These are phyloP conservation scores for Nakazawaea ambrosiae DNA, from an alignment of 805 yeast genomes.

Conservation along the genomic window DNA sequence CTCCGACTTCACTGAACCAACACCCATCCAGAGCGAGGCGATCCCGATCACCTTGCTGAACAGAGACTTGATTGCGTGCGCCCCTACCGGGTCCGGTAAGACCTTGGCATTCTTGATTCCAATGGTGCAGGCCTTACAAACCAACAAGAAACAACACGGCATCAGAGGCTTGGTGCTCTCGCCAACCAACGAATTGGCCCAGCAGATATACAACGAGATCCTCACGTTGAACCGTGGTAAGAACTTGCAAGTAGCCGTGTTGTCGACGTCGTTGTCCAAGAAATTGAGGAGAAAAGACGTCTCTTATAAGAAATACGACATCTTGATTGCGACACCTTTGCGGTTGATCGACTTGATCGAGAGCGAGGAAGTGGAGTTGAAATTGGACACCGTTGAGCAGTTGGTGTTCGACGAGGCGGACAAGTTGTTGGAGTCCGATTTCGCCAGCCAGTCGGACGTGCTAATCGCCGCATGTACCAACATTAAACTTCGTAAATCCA, in stretches of 20 bases:
- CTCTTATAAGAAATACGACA: constrained; percentile 60
- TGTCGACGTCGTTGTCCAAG: constrained; percentile 65
- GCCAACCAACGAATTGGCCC: constrained; percentile 92
- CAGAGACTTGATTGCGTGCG: constrained; percentile 85
- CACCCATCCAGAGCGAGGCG: constrained; percentile 88
- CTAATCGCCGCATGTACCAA: constrained; percentile 56
- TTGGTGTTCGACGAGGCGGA: constrained; percentile 95
- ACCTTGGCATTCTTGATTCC: constrained; percentile 89
- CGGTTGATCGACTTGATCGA: constrained; percentile 76
- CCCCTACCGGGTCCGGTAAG: constrained; percentile 98
- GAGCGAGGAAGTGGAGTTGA: constrained; percentile 40
- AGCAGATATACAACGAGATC: constrained; percentile 72
- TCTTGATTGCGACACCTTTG: constrained; percentile 82
- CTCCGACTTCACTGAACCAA: constrained; percentile 76
- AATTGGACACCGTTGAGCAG: constrained; percentile 60
- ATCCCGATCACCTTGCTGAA: constrained; percentile 66
- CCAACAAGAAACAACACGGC: constrained; percentile 33
- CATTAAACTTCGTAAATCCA: constrained; percentile 54
- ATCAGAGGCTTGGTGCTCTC: constrained; percentile 75
- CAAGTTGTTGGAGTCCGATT: constrained; percentile 78
- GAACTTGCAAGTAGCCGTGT: constrained; percentile 51
- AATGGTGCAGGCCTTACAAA: constrained; percentile 44
- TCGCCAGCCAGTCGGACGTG: constrained; percentile 85
- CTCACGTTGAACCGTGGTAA: constrained; percentile 49
- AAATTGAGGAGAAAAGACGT: constrained; percentile 59